These are phyloP conservation scores for Taiozyma sp. DNA, from an alignment of 1,139 yeast species.

Conservation along the genomic window DNA sequence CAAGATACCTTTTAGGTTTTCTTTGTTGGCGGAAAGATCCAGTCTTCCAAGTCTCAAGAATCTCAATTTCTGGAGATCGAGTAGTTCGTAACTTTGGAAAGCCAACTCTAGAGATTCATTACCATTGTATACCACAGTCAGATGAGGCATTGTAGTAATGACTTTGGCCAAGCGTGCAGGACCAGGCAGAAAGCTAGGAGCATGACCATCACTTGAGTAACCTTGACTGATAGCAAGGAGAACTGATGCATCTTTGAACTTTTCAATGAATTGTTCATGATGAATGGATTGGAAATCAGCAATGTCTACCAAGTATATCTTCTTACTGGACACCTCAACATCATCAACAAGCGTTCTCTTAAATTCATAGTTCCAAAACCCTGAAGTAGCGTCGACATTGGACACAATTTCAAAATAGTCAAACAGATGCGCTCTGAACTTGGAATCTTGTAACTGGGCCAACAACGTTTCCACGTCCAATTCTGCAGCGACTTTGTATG, in stretches of 20 bases:
- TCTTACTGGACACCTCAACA: neutral
- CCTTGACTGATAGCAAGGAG: neutral
- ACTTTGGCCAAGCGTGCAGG: neutral
- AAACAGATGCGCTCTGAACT: neutral
- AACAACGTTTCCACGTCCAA: neutral
- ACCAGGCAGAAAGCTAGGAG: neutral
- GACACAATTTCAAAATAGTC: neutral
- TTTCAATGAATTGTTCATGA: neutral
- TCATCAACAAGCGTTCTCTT: neutral
- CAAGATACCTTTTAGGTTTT: neutral
- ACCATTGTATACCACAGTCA: neutral
- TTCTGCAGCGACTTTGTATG: neutral
- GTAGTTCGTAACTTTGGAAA: neutral
- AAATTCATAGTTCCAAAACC: neutral
- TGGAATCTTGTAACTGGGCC: neutral
- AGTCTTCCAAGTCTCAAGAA: neutral
- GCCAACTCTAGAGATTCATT: neutral
- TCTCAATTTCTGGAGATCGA: neutral
- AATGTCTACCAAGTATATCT: neutral
- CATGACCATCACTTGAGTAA: neutral
- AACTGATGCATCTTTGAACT: neutral
- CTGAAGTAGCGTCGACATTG: neutral
- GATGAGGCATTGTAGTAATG: neutral
- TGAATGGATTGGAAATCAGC: neutral
- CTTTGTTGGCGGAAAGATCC: neutral